Base-by-base conservation (phyloP, 2,329 filamentous ascomycete species). In the Pseudonectria buxi region DNA sequence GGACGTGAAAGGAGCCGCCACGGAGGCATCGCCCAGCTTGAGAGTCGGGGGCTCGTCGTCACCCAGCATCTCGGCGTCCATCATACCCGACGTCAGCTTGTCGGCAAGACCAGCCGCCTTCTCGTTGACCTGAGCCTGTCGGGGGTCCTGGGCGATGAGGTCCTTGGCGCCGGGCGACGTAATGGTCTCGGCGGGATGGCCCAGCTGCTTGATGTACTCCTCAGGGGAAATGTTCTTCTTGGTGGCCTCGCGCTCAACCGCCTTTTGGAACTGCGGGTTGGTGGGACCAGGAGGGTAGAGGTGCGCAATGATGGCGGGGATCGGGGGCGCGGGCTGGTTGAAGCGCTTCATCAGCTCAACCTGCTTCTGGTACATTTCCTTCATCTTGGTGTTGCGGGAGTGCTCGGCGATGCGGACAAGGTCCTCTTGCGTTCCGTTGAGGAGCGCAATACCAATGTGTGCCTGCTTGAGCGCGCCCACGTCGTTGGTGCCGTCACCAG, bases 351-450 rank as follows among this genome's bases (percentile, higher is more conserved):
- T 95, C 60, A 98, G 74, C 30, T 81, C 71, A 37, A 84, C 76
- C 61, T 98, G 92, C 71, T 98, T 96, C 68, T 96, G 87, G 59
- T 98, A 98, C 46, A 98, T 78, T 47, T 95, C 89, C 73, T 95
- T 96, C 86, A 98, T 94, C 72, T 88, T 94, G 27, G 83, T 94
- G 61, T 88, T 94, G 50, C 92, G 83, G 54, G 84, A 82, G 63
- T 98, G 89, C 56, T 96, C 92, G 16, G 85, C 83, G 51, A 98
- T 98, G 59, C 83, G 88, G 37, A 81, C 82, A 35, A 98, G 74
- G 58, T 96, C 92, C 14, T 96, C 86, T 47, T 81, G 83, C 2
- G 89, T 94, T 44, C 92, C 92, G 62, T 98, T 98, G 49, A 98
- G 78, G 32, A 98, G 78, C 14, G 92, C 92, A 44, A 98, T 86